Percentiles rank a stretch among this genome's conserved stretches.
Evolutionary conservation across 257 asterid species (phyloP).

Genomic region (Solanum sparsipilum): DNA sequence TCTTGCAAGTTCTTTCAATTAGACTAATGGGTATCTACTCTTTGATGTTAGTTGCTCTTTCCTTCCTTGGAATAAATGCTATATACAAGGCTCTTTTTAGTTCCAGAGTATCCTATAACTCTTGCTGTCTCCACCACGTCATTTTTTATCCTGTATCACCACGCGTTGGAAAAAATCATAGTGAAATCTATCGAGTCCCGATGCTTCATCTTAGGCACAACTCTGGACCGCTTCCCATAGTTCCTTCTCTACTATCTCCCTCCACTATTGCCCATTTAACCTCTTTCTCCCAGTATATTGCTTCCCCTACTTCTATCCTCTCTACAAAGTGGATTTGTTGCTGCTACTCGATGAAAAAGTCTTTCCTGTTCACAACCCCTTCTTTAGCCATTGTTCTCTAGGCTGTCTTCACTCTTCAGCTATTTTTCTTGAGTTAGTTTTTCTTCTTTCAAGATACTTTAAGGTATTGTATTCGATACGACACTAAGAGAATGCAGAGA

Average conservation of each 20-base stretch:
- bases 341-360: background rate
- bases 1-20: background rate
- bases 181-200: background rate
- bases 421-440: background rate
- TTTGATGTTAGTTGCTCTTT: background rate
- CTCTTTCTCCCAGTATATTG: background rate
- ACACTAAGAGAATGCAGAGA: background rate
- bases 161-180: background rate
- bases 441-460: background rate
- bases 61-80: background rate
- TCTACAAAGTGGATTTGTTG: background rate
- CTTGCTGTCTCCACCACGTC: background rate
- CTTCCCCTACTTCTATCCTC: background rate
- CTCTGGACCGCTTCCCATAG: background rate
- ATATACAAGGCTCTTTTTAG: background rate
- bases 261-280: background rate
- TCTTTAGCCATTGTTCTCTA: background rate
- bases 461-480: background rate
- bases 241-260: background rate
- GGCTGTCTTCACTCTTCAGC: background rate
- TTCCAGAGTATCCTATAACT: background rate
- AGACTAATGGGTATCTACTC: background rate
- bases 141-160: background rate
- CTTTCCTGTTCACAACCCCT: background rate
- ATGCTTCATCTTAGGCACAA: background rate